Conservation (phyloP, 1,284 basidiomycete genomes). For the Moesziomyces sp. region DNA sequence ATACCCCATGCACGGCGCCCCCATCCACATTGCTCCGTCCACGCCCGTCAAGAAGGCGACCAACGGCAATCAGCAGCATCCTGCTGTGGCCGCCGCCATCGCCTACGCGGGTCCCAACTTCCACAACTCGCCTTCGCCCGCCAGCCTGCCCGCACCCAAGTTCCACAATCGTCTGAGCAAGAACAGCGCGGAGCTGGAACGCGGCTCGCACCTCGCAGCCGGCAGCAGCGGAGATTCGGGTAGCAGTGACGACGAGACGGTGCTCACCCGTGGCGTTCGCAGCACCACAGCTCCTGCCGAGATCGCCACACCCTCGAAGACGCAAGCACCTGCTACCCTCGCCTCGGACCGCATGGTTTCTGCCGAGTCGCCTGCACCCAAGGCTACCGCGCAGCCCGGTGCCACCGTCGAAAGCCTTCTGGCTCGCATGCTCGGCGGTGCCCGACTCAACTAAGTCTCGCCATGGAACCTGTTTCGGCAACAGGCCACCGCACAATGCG, state of each 20-base stretch:
- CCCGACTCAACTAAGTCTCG: conserved; percentile 17
- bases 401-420: conserved; percentile 54
- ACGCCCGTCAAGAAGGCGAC: conserved; percentile 43
- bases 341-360: conserved; percentile 13
- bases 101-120: conserved; percentile 63
- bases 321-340: conserved; percentile 16
- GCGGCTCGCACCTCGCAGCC: conserved; percentile 26
- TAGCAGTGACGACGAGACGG: conserved; percentile 42
- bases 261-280: conserved; percentile 33
- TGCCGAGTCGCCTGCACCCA: conserved; percentile 28
- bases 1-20: conserved; percentile 37
- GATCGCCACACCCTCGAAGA: conserved; percentile 34
- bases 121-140: conserved; percentile 63
- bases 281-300: conserved; percentile 52
- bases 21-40: conserved; percentile 41
- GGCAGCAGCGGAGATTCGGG: conserved; percentile 37
- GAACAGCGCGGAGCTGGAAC: conserved; percentile 38
- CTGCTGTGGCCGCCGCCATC: conserved; percentile 35
- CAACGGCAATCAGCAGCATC: conserved; percentile 34
- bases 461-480: too few species aligned
- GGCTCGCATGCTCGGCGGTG: conserved; percentile 54
- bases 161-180: conserved; percentile 45
- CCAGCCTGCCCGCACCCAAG: conserved; percentile 58
- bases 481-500: too few species aligned
- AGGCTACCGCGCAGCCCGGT: conserved; percentile 38